These are phyloP conservation scores for Citrus sp. DNA, from an alignment of 345 rosid species.

Conservation along the genomic window DNA sequence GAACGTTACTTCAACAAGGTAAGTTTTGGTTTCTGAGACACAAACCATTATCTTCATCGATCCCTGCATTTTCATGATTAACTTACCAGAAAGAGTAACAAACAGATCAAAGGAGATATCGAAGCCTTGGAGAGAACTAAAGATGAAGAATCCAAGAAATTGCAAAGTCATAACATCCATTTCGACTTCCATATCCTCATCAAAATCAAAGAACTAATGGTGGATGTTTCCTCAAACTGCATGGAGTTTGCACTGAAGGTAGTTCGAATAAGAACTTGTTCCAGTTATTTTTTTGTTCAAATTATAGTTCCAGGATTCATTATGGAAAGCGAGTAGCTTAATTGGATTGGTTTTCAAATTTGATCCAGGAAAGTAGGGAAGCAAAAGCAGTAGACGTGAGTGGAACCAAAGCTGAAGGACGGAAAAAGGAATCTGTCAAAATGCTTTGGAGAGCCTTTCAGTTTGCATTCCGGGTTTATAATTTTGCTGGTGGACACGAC, in stretches of 20 bases:
- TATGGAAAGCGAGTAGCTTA: background rate
- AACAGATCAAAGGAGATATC: slow-evolving; percentile 71
- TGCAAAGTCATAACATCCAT: slow-evolving; percentile 58
- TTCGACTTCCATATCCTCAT: slow-evolving; percentile 68
- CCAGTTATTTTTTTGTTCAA: background rate
- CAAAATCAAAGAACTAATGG: slow-evolving; percentile 76
- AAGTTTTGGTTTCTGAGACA: slow-evolving; percentile 6
- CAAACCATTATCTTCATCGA: background rate
- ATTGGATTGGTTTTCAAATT: background rate
- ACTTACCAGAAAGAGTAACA: background rate
- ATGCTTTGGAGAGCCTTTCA: slow-evolving; percentile 87
- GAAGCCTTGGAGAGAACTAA: slow-evolving; percentile 73
- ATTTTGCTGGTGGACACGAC: slow-evolving; percentile 86
- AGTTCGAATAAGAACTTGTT: background rate
- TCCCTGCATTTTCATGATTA: background rate
- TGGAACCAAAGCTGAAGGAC: slow-evolving; percentile 30
- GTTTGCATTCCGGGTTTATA: slow-evolving; percentile 75
- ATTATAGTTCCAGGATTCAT: background rate
- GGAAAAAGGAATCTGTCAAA: slow-evolving; percentile 35
- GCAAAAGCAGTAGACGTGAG: slow-evolving; percentile 38
- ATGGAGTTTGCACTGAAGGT: slow-evolving; percentile 87
- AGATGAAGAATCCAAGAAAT: slow-evolving; percentile 82
- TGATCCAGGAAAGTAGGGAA: slow-evolving; percentile 57
- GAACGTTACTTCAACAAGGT: slow-evolving; percentile 87
- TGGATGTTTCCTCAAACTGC: slow-evolving; percentile 81